These are phyloP conservation scores for Fusarium tuaranense DNA, from an alignment of 2,329 filamentous ascomycete genomes.

Conservation along the genomic window DNA sequence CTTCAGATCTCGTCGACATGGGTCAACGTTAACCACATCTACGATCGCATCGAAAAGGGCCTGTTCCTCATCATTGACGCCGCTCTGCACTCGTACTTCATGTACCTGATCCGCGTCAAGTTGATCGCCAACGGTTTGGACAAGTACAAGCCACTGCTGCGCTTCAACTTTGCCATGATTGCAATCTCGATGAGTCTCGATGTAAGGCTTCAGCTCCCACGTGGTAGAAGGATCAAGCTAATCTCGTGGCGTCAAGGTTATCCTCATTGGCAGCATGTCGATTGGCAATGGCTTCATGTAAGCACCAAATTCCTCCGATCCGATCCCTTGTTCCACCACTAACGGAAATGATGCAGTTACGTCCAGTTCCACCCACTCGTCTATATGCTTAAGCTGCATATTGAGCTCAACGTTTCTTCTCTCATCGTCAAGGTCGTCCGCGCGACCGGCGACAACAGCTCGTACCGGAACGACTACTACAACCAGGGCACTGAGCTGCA, in stretches of 20 bases:
- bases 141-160: conserved; percentile 60
- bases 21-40: conserved; percentile 28
- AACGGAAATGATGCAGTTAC: conserved; percentile 21
- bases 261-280: conserved; percentile 42
- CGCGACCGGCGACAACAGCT: conserved; percentile 38
- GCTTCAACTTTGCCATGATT: conserved; percentile 45
- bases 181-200: conserved; percentile 42
- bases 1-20: conserved; percentile 28
- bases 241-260: conserved; percentile 14
- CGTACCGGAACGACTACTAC: conserved; percentile 22
- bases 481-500: conserved; percentile 30
- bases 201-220: conserved; percentile 7
- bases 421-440: conserved; percentile 41
- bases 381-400: conserved; percentile 43
- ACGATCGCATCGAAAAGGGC: conserved; percentile 35
- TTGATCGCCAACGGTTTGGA: conserved; percentile 54
- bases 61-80: conserved; percentile 31
- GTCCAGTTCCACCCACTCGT: conserved; percentile 42
- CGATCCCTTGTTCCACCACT: background rate
- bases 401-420: conserved; percentile 42
- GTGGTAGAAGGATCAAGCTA: background rate
- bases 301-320: background rate
- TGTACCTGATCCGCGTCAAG: conserved; percentile 60
- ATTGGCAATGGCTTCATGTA: conserved; percentile 41
- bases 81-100: conserved; percentile 49